Conservation (phyloP, 805 yeast genomes). For the Starmera pachycereana region DNA sequence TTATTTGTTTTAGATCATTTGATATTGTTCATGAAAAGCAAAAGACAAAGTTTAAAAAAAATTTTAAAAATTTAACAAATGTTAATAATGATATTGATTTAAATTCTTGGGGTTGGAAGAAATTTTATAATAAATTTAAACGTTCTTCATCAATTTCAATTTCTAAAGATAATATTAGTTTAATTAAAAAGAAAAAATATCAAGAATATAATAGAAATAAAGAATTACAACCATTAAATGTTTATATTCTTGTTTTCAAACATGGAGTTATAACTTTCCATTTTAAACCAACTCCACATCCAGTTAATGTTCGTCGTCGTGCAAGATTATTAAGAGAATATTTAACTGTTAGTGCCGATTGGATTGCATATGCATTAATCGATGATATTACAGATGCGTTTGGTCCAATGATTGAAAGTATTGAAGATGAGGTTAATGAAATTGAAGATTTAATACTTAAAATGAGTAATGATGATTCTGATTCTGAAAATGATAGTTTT, state of each 20-base stretch:
- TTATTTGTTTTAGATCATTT: conserved; percentile 81
- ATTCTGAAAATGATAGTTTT: conserved; percentile 26
- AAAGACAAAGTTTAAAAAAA: conserved; percentile 29
- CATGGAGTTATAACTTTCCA: conserved; percentile 92
- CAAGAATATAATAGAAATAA: conserved; percentile 18
- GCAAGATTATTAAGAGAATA: conserved; percentile 83
- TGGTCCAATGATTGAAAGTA: conserved; percentile 92
- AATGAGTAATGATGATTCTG: conserved; percentile 57
- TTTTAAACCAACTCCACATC: conserved; percentile 91
- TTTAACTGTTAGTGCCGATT: conserved; percentile 82
- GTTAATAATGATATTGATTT: too few species aligned
- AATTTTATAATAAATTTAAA: conserved; percentile 6
- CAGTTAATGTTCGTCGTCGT: conserved; percentile 89
- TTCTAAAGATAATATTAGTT: conserved; percentile 5
- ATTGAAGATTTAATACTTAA: conserved; percentile 85
- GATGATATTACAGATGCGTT: conserved; percentile 97
- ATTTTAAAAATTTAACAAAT: background rate
- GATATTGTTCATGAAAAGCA: conserved; percentile 69
- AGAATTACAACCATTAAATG: conserved; percentile 80
- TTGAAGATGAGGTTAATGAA: conserved; percentile 89
- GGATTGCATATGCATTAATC: conserved; percentile 94
- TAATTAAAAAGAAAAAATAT: too few species aligned
- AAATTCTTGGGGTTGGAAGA: too few species aligned
- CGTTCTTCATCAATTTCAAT: conserved; percentile 6
- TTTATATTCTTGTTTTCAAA: conserved; percentile 85